phyloP scores from a whole-genome alignment of 345 rosid genomes.

The Pelargonium nanum region DNA sequence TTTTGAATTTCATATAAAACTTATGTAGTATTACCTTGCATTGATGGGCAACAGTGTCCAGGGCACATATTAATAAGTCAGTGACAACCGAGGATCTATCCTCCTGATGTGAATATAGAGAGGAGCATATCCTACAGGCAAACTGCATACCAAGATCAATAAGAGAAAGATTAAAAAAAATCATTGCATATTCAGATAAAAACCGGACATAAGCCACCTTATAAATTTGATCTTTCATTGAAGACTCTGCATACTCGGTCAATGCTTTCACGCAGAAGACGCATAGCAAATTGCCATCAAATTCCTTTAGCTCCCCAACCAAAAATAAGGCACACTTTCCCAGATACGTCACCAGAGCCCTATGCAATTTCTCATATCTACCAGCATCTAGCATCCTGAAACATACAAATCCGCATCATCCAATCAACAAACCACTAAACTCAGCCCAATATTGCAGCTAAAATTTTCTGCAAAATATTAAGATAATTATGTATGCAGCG shows the following conservation, averaged over 20 bases:
- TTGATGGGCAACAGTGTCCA: slow-evolving; percentile 32
- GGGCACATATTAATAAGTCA: slow-evolving; percentile 28
- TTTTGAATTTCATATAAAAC: neutral
- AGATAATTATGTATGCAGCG: neutral
- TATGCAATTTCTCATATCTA: slow-evolving; percentile 47
- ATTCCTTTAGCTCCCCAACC: slow-evolving; percentile 36
- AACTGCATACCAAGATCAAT: slow-evolving; percentile 37
- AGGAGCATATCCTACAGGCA: slow-evolving; percentile 51
- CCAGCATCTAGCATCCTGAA: slow-evolving; percentile 53
- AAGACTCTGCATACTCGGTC: slow-evolving; percentile 37
- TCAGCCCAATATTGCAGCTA: slow-evolving; percentile 9
- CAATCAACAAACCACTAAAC: slow-evolving; percentile 1
- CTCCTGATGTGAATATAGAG: slow-evolving; percentile 35
- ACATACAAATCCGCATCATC: slow-evolving; percentile 6
- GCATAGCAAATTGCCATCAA: slow-evolving; percentile 30
- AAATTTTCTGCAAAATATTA: neutral
- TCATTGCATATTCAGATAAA: neutral
- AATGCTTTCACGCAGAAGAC: slow-evolving; percentile 36
- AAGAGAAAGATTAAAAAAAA: slow-evolving; percentile 5
- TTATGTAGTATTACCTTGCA: slow-evolving; percentile 41
- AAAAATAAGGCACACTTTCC: slow-evolving; percentile 43
- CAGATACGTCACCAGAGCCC: slow-evolving; percentile 36
- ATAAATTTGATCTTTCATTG: slow-evolving; percentile 48
- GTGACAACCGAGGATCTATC: slow-evolving; percentile 19
- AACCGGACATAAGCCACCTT: slow-evolving; percentile 34